phyloP scores from a whole-genome alignment of 2,329 filamentous ascomycete genomes.

The Epichloe amarillans region DNA sequence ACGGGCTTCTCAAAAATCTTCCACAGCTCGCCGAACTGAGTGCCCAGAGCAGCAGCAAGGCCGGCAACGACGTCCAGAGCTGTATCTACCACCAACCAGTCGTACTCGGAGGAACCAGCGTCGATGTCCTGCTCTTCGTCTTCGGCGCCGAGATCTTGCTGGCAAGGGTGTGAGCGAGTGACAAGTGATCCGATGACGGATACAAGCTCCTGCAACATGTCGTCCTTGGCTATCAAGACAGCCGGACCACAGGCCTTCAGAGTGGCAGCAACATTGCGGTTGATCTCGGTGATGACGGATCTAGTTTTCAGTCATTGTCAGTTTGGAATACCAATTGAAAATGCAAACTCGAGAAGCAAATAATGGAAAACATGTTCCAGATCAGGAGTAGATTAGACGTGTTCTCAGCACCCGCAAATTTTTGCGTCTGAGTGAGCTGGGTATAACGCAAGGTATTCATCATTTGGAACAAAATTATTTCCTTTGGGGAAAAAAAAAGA shows the following conservation, averaged over 20 bases:
- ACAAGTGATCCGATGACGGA: constrained; percentile 67
- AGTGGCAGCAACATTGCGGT: constrained; percentile 80
- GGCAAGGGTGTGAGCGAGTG: constrained; percentile 82
- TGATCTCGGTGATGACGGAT: constrained; percentile 84
- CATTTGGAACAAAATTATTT: constrained; percentile 34
- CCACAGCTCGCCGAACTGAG: constrained; percentile 76
- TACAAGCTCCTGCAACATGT: constrained; percentile 60
- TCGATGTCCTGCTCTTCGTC: constrained; percentile 63
- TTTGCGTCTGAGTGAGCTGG: constrained; percentile 98
- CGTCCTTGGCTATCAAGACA: constrained; percentile 57
- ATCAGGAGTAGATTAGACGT: constrained; percentile 35
- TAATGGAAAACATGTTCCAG: constrained; percentile 9
- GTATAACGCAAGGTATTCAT: constrained; percentile 90
- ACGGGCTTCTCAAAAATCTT: constrained; percentile 92
- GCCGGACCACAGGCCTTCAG: constrained; percentile 85
- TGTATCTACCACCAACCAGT: constrained; percentile 94
- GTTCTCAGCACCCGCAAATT: constrained; percentile 78
- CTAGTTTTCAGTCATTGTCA: constrained; percentile 29
- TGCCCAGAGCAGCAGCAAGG: constrained; percentile 68
- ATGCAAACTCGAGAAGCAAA: not conserved
- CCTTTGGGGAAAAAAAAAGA: not conserved
- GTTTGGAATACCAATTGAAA: not conserved
- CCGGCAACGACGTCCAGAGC: constrained; percentile 83
- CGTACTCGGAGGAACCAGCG: constrained; percentile 79
- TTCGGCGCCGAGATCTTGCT: constrained; percentile 75